A percentile compares a stretch with the other conserved stretches of the same genome.
Evolutionary conservation across 805 yeast genomes (phyloP).

Genomic region (Starmerella sp.): DNA sequence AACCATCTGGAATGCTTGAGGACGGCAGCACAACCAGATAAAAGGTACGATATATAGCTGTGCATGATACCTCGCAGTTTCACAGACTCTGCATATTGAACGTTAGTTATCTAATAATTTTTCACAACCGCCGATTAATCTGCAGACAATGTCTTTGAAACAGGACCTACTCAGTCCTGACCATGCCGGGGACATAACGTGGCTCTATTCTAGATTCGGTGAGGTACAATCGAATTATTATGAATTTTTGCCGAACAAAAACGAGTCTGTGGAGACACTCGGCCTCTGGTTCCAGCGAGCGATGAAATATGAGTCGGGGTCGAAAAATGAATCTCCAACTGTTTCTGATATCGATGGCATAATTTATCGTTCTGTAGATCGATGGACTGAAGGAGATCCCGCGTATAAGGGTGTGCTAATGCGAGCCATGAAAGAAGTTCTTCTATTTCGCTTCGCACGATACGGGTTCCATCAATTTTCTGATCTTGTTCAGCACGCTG

Average conservation of each 20-base stretch:
- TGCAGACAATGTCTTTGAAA: neutral
- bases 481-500: constrained; percentile 1
- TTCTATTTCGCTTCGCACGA: neutral
- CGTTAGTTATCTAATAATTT: neutral
- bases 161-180: constrained; percentile 1
- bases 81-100: too few species aligned
- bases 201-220: neutral
- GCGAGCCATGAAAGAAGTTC: constrained; percentile 1
- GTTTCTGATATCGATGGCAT: neutral
- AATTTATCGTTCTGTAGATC: constrained; percentile 1
- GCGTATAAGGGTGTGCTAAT: constrained; percentile 5
- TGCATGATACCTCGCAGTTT: too few species aligned
- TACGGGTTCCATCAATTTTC: neutral
- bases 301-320: neutral
- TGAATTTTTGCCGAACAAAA: neutral
- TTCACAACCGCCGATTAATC: neutral
- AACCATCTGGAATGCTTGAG: too few species aligned
- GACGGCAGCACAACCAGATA: too few species aligned
- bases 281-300: constrained; percentile 9
- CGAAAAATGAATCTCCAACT: neutral
- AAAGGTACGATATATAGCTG: too few species aligned
- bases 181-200: neutral
- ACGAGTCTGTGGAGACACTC: constrained; percentile 7
- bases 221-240: neutral
- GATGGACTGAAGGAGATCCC: constrained; percentile 17